Base-by-base conservation (phyloP, 306 rosid genomes). In the Lathyrus tuberosus region DNA sequence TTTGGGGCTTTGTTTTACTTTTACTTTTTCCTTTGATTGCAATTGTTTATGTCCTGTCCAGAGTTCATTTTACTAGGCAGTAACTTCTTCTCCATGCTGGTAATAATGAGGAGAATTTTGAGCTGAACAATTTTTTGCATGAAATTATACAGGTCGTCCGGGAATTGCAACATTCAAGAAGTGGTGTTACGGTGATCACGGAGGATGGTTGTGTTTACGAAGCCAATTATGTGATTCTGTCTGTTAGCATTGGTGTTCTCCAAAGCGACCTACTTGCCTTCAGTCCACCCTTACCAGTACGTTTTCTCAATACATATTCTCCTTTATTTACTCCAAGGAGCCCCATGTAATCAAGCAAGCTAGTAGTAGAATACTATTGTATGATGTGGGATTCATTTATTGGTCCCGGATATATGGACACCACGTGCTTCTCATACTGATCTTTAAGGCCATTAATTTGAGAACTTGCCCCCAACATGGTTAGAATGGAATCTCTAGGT, bases 171-270 rank as follows among this genome's bases (percentile, higher is more conserved):
- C 94, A 90, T 77, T 94, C 96, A 81, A 91, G 90, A 76, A 84
- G 75, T 80, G 96, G 99, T 59, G 88, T 88, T 69, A 78, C 72
- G 57, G 96, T 94, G 68, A 83, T 8, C 85, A 91, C 97, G 70
- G 99, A 94, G 81, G 99, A 91, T 83, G 96, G 97, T 61, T 85
- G 69, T 73, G 75, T 84, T 78, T 88, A 83, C 84, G 84, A 86
- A 75, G 96, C 96, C 58, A 79, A 79, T 80, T 94, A 90, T 77
- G 84, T 94, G 60, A 70, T 94, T 87, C 81, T 88, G 81, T 90
- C 99, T 6, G 97, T 84, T 72, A 94, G 99, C 67, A 87, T 94
- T 69, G 99, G 99, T 20, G 99, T 94, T 65, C 99, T 94, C 73
- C 90, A 94, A 84, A 94, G 96, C 77, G 77, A 91, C 67, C 95